A percentile compares a stretch with the other conserved stretches of the same genome.
phyloP scores from a whole-genome alignment of 2,329 filamentous ascomycete genomes.

The Xylaria sp. region DNA sequence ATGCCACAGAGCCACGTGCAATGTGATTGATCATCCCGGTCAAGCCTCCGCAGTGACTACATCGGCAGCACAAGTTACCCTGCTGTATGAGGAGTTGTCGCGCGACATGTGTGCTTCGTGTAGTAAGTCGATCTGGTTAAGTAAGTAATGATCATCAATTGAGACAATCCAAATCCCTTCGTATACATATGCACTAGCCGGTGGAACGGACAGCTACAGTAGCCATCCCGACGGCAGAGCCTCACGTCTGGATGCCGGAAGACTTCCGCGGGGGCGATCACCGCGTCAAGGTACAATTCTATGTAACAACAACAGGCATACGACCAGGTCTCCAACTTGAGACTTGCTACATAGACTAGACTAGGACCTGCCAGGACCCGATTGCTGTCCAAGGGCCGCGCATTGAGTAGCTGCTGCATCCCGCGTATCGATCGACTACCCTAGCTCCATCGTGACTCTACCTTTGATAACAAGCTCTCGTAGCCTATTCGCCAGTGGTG shows the following conservation, averaged over 20 bases:
- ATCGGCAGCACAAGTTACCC: not conserved
- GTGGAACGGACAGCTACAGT: not conserved
- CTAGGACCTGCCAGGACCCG: not conserved
- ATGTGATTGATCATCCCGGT: slow-evolving; percentile 16
- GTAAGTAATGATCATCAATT: slow-evolving; percentile 2
- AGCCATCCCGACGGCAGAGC: slow-evolving; percentile 30
- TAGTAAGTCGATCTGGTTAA: not conserved
- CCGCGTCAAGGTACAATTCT: slow-evolving; percentile 21
- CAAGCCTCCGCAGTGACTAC: slow-evolving; percentile 1
- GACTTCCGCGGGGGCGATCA: slow-evolving; percentile 33
- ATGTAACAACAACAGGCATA: slow-evolving; percentile 21
- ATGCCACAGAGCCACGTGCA: slow-evolving; percentile 16
- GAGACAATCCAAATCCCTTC: not conserved
- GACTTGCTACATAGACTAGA: not conserved
- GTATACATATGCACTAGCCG: slow-evolving; percentile 1
- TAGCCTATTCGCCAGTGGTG: slow-evolving; percentile 23
- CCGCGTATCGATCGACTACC: slow-evolving; percentile 28
- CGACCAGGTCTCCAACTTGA: slow-evolving; percentile 17
- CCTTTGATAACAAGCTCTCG: slow-evolving; percentile 19
- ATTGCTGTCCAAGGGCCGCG: slow-evolving; percentile 13
- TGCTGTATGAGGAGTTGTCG: not conserved
- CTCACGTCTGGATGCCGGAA: slow-evolving; percentile 32
- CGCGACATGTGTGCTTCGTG: not conserved
- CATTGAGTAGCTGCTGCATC: slow-evolving; percentile 19
- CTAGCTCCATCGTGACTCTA: slow-evolving; percentile 8